Evolutionary conservation across 2,329 filamentous ascomycete species (phyloP).

Genomic region (Microdochium trichocladiopsis): DNA sequence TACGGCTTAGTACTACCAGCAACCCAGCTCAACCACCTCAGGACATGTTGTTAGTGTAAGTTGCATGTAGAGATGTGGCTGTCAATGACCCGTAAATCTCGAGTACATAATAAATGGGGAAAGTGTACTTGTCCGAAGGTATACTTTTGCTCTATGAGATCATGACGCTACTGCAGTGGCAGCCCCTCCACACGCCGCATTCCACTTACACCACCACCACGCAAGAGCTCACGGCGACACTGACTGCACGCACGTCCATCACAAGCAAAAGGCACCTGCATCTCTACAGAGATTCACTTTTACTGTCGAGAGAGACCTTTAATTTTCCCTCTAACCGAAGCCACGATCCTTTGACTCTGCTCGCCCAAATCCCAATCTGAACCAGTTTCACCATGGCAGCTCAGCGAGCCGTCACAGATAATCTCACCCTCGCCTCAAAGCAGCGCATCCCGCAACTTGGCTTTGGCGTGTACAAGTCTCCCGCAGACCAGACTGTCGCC

Average conservation of each 20-base stretch:
- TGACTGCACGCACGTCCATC: too few species aligned
- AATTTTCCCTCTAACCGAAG: too few species aligned
- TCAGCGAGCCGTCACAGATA: conserved; percentile 28
- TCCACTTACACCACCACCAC: neutral
- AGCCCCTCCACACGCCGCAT: conserved; percentile 4
- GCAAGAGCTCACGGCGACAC: too few species aligned
- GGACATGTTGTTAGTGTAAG: too few species aligned
- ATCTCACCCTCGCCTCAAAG: conserved; percentile 34
- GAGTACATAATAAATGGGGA: neutral
- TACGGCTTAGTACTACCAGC: too few species aligned
- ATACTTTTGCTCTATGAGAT: neutral
- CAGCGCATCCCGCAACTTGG: conserved; percentile 59
- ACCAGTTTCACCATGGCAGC: neutral
- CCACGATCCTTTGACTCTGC: too few species aligned
- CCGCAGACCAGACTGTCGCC: conserved; percentile 41
- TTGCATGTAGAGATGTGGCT: neutral
- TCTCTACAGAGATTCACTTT: too few species aligned
- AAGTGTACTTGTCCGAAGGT: neutral
- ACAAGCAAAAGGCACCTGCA: too few species aligned
- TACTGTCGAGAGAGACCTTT: too few species aligned
- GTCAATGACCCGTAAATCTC: neutral
- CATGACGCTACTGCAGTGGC: neutral
- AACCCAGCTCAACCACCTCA: too few species aligned
- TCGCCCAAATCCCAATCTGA: too few species aligned
- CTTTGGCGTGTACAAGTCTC: conserved; percentile 64